Conservation (phyloP, 805 yeast species). For the Candida maesae region DNA sequence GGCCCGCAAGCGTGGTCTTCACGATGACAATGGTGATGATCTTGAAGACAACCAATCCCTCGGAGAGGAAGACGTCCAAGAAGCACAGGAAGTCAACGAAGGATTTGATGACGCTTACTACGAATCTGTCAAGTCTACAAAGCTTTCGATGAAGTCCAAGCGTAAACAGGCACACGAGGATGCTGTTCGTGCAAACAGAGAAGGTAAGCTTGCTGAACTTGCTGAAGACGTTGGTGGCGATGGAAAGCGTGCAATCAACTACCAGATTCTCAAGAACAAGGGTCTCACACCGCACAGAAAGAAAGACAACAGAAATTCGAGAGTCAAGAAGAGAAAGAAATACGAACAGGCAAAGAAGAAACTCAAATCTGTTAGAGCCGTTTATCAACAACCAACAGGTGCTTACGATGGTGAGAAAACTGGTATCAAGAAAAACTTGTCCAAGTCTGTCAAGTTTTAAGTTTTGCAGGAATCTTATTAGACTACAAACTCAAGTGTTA, state of each 20-base stretch:
- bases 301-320: slow-evolving; percentile 90
- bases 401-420: slow-evolving; percentile 93
- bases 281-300: slow-evolving; percentile 92
- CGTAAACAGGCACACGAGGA: slow-evolving; percentile 61
- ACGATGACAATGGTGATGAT: slow-evolving; percentile 51
- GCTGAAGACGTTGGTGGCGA: slow-evolving; percentile 60
- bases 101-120: slow-evolving; percentile 58
- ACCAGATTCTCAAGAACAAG: slow-evolving; percentile 92
- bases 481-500: too few species aligned
- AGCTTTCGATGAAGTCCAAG: slow-evolving; percentile 44
- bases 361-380: slow-evolving; percentile 84
- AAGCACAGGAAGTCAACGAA: slow-evolving; percentile 38
- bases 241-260: slow-evolving; percentile 93
- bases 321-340: slow-evolving; percentile 98
- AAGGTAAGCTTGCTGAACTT: slow-evolving; percentile 75
- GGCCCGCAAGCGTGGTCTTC: slow-evolving; percentile 79
- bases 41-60: slow-evolving; percentile 46
- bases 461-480: too few species aligned
- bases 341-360: slow-evolving; percentile 94
- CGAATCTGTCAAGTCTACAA: slow-evolving; percentile 45
- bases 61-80: slow-evolving; percentile 44
- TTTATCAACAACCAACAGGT: slow-evolving; percentile 69
- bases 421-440: slow-evolving; percentile 92
- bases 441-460: slow-evolving; percentile 79
- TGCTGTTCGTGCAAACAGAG: slow-evolving; percentile 77